Percentiles rank a stretch among this genome's conserved stretches.
phyloP scores from a whole-genome alignment of 495 filamentous ascomycete species.

The Opeltia flavorubescens region DNA sequence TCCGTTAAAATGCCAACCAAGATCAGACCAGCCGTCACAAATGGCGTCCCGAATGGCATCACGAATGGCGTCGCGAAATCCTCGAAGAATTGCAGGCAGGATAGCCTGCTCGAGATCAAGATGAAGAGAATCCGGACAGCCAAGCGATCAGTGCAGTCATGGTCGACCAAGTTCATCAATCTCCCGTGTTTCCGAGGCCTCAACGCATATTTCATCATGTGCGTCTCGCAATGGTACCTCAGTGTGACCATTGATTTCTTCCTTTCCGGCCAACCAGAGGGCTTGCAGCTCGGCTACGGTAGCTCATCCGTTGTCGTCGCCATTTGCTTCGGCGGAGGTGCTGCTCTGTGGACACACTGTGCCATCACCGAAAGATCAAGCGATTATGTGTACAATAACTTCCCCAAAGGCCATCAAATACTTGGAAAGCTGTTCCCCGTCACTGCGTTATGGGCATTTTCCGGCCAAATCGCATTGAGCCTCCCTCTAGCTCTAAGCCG shows the following conservation, averaged over 20 bases:
- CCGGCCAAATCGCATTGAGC: constrained; percentile 10
- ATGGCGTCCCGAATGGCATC: background rate
- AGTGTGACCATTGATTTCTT: constrained; percentile 12
- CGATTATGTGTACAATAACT: constrained; percentile 11
- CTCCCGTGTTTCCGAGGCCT: constrained; percentile 13
- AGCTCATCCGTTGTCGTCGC: constrained; percentile 12
- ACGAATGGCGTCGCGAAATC: background rate
- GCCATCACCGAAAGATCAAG: constrained; percentile 11
- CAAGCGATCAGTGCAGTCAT: background rate
- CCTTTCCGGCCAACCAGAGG: constrained; percentile 13
- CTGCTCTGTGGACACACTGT: constrained; percentile 15
- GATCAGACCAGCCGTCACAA: background rate
- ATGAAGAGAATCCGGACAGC: background rate
- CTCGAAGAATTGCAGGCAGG: background rate
- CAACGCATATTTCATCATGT: constrained; percentile 9
- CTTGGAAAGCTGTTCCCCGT: constrained; percentile 13
- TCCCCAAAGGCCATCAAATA: constrained; percentile 12
- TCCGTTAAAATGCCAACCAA: constrained; percentile 5
- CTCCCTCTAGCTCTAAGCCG: constrained; percentile 12
- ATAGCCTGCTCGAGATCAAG: background rate
- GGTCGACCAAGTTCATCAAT: constrained; percentile 6
- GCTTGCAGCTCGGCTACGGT: constrained; percentile 13
- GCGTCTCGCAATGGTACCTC: constrained; percentile 14
- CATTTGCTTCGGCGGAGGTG: constrained; percentile 9
- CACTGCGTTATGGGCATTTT: constrained; percentile 8